These are phyloP conservation scores for Zoysia matrella DNA, from an alignment of 202 grass and related monocot genomes.

Conservation along the genomic window DNA sequence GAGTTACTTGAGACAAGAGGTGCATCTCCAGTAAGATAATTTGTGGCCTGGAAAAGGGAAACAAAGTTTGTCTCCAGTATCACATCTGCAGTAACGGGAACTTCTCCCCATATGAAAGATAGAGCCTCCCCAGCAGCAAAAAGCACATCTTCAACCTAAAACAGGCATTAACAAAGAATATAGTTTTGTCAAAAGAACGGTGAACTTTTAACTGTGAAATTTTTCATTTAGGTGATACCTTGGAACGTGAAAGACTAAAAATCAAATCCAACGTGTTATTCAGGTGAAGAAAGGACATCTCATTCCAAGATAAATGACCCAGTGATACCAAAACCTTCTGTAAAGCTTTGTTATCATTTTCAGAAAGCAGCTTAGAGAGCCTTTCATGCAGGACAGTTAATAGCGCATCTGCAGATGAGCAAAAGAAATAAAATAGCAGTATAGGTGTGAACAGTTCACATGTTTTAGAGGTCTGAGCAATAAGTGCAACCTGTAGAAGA, in stretches of 20 bases:
- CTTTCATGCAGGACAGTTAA: constrained; percentile 65
- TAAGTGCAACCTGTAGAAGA: constrained; percentile 64
- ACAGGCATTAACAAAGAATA: constrained; percentile 33
- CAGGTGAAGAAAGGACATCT: constrained; percentile 77
- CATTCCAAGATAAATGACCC: constrained; percentile 90
- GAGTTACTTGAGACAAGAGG: constrained; percentile 42
- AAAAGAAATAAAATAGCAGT: constrained; percentile 25
- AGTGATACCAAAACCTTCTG: constrained; percentile 93
- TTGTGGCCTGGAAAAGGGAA: constrained; percentile 88
- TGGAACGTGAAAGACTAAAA: constrained; percentile 88
- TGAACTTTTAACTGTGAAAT: constrained; percentile 15
- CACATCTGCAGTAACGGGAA: constrained; percentile 76
- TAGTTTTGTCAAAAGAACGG: constrained; percentile 42
- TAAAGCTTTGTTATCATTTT: constrained; percentile 88
- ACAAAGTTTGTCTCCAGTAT: constrained; percentile 86
- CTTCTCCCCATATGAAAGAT: constrained; percentile 96
- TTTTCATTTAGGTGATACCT: constrained; percentile 51
- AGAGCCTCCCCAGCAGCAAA: constrained; percentile 92
- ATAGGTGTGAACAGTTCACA: constrained; percentile 5
- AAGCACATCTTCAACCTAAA: constrained; percentile 93
- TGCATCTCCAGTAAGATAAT: constrained; percentile 80
- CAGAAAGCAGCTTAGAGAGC: constrained; percentile 79
- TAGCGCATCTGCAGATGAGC: constrained; percentile 61
- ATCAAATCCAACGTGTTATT: constrained; percentile 80
- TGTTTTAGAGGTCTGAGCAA: not conserved